Evolutionary conservation across 108 stramenopile genomes (phyloP).

Genomic region (Chaetoceros muelleri): DNA sequence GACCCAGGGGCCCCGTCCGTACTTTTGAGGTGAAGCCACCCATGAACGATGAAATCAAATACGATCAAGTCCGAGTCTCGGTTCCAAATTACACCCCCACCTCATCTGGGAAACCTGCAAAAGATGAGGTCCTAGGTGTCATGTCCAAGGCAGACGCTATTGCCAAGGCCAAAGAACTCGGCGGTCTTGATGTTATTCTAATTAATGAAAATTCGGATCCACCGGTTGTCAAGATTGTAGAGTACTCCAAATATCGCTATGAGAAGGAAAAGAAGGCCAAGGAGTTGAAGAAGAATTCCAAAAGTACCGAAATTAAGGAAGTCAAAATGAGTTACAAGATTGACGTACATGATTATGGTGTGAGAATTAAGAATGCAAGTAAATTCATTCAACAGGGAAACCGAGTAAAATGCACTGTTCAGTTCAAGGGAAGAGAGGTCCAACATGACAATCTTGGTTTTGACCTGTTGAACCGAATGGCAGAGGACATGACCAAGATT

Average conservation of each 20-base stretch:
- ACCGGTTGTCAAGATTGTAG: constrained; percentile 91
- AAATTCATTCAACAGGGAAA: constrained; percentile 85
- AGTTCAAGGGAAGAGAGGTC: constrained; percentile 74
- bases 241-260: constrained; percentile 93
- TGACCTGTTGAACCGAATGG: constrained; percentile 54
- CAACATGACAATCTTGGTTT: constrained; percentile 70
- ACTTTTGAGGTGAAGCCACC: constrained; percentile 40
- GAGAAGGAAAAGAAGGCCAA: constrained; percentile 86
- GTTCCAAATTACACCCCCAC: constrained; percentile 15
- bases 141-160: constrained; percentile 80
- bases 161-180: constrained; percentile 74
- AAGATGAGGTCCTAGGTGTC: constrained; percentile 84
- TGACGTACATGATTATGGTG: constrained; percentile 89
- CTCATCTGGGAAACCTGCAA: constrained; percentile 34
- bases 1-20: constrained; percentile 15
- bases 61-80: constrained; percentile 55
- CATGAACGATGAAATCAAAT: constrained; percentile 71
- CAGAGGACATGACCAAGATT: constrained; percentile 46
- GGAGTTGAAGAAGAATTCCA: constrained; percentile 89
- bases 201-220: constrained; percentile 86
- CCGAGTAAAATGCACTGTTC: constrained; percentile 74
- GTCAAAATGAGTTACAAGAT: constrained; percentile 96
- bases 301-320: constrained; percentile 90
- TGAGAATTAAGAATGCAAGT: constrained; percentile 69
- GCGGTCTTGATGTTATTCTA: constrained; percentile 81